phyloP scores from a whole-genome alignment of 768 basidiomycete genomes.

The Suillus brevipes region DNA sequence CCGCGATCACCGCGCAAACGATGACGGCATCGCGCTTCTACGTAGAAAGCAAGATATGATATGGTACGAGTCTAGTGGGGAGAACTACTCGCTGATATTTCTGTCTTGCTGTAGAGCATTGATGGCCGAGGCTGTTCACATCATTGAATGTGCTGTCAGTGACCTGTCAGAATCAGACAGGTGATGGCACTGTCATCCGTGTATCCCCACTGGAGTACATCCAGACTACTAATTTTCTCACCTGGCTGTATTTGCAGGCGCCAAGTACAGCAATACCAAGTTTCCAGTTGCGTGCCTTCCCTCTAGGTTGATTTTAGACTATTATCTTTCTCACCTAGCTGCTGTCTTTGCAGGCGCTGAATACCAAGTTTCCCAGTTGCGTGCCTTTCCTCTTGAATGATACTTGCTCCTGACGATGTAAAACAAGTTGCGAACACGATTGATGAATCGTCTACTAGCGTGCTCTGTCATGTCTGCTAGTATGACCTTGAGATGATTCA shows the following conservation, averaged over 20 bases:
- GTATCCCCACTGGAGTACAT: not conserved
- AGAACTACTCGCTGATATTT: not conserved
- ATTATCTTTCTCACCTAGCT: not conserved
- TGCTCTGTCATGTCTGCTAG: not conserved
- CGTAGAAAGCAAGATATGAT: not conserved
- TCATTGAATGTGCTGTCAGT: not conserved
- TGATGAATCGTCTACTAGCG: too few relatives aligned
- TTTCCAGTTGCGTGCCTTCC: not conserved
- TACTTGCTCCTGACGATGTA: not conserved
- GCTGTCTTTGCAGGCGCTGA: not conserved
- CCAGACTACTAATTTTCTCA: not conserved
- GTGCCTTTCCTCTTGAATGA: too few relatives aligned
- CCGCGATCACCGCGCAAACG: not conserved
- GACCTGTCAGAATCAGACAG: not conserved
- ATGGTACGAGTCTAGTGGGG: not conserved
- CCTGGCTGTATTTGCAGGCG: not conserved
- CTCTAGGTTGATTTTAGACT: too few relatives aligned
- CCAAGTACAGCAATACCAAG: not conserved
- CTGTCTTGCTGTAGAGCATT: not conserved
- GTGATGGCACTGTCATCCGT: not conserved
- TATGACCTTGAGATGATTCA: constrained; percentile 5
- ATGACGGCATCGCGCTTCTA: not conserved
- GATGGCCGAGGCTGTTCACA: not conserved
- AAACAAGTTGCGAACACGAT: not conserved
- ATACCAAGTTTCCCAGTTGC: not conserved